Conservation (phyloP, 106 monocot genomes). For the Acanthochlamys bracteata region DNA sequence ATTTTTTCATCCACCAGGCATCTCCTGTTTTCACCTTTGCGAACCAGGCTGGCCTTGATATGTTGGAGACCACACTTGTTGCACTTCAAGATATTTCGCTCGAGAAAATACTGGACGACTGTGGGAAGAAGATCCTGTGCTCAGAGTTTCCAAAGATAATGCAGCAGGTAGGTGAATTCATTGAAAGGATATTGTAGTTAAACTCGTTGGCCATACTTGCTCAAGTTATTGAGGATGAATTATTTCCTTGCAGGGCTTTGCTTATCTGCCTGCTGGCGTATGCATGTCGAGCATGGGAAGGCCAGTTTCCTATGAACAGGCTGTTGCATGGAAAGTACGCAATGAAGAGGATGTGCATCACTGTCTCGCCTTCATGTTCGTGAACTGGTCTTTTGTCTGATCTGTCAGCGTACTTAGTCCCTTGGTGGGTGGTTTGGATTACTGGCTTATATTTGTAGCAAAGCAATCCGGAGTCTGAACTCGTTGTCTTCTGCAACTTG, state of each 20-base stretch:
- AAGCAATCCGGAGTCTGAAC: no score
- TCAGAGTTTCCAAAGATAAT: slow-evolving; percentile 70
- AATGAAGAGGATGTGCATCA: slow-evolving; percentile 60
- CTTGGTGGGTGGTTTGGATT: no score
- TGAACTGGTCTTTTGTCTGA: slow-evolving; percentile 90
- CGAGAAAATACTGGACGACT: slow-evolving; percentile 54
- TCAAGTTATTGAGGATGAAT: no score
- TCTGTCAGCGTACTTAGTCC: not conserved
- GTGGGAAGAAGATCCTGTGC: slow-evolving; percentile 56
- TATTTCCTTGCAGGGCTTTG: slow-evolving; percentile 42
- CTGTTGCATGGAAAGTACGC: slow-evolving; percentile 80
- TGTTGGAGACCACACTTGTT: slow-evolving; percentile 72
- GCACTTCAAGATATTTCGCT: slow-evolving; percentile 65
- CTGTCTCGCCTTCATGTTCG: slow-evolving; percentile 86
- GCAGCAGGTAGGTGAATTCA: slow-evolving; percentile 56
- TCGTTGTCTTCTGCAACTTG: no score
- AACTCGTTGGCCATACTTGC: no score
- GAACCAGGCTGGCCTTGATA: slow-evolving; percentile 73
- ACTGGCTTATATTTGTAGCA: no score
- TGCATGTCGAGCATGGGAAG: slow-evolving; percentile 91
- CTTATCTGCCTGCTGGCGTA: slow-evolving; percentile 58
- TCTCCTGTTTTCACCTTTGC: slow-evolving; percentile 53
- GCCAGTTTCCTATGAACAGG: slow-evolving; percentile 84
- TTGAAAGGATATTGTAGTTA: no score
- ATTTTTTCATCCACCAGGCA: slow-evolving; percentile 13